Base-by-base conservation (phyloP, 805 yeast genomes). In the Kodamaea neixiangensis region DNA sequence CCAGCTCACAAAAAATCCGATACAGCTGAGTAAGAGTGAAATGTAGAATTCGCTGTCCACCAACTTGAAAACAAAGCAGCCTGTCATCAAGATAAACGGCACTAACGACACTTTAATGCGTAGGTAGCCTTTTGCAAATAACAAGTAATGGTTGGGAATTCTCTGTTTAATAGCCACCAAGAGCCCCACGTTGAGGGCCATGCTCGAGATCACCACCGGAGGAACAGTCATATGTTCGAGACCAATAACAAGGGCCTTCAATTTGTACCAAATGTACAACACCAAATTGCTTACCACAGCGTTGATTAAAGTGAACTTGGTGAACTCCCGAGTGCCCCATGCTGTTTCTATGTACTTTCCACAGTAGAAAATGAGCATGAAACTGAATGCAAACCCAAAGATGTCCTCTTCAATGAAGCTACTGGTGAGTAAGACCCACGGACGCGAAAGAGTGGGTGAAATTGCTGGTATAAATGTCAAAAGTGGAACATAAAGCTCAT, bases 151-250 rank as follows among this genome's bases (percentile, higher is more conserved):
- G 58, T 83, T 85, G 22, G 88, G 85, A 20, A 83, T 77, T 53
- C 85, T 62, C 65, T 85, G 90, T 59, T 83, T 85, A 57, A 83
- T 77, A 4, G 86, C 84, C 2, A 85, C 86, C 21, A 85, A 65
- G 49, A 82, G 78, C 1, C 84, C 87, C 57, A 81, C 68, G 37
- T 80, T 67, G n/a, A 82, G 57, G 1, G 86, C 81, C 58, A 79
- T 73, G 50, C 80, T 74, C 0, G 87, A 83, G 56, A 77, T 77
- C 6, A 81, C 68, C 15, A 80, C 80, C 3, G 77, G 72, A 34
- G 78, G 75, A 5, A 68, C 65, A 22, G 52, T 35, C 44, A 59
- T 57, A 15, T 50, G 53, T 15, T 57, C 52, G n/a, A 56, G 31
- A 7, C 47, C 47, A 14, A 44, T 6, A 10, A 48, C 39, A 44